Evolutionary conservation across 345 rosid genomes (phyloP).

Genomic region (Gossypium australe): DNA sequence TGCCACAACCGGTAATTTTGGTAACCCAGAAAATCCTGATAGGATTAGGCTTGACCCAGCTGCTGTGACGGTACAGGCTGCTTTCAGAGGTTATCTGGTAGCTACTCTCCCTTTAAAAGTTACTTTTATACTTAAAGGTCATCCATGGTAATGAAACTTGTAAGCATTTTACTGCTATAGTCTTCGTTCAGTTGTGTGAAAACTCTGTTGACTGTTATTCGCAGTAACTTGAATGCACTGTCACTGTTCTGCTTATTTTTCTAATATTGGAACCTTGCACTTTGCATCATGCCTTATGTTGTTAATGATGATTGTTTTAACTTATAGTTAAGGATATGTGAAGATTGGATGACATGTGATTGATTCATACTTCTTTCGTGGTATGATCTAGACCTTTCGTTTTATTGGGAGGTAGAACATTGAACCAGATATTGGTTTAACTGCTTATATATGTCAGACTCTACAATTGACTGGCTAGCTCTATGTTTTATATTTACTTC

Average conservation of each 20-base stretch:
- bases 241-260: too few relatives aligned
- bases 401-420: background rate
- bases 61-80: constrained; percentile 65
- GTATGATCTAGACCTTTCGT: background rate
- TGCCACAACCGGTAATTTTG: constrained; percentile 3
- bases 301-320: background rate
- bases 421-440: background rate
- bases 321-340: background rate
- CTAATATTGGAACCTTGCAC: too few relatives aligned
- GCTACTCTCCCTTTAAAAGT: constrained; percentile 12
- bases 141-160: background rate
- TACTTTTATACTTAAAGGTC: background rate
- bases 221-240: background rate
- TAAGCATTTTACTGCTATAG: background rate
- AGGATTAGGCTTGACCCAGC: constrained; percentile 46
- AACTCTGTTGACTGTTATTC: background rate
- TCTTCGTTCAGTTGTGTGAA: background rate
- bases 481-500: too few relatives aligned
- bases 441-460: background rate
- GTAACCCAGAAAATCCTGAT: constrained; percentile 36
- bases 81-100: constrained; percentile 72
- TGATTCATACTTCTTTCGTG: background rate
- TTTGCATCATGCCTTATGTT: too few relatives aligned
- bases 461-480: too few relatives aligned
- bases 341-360: background rate